These are phyloP conservation scores for Fusarium sp. DNA, from an alignment of 2,329 filamentous ascomycete species.

Conservation along the genomic window DNA sequence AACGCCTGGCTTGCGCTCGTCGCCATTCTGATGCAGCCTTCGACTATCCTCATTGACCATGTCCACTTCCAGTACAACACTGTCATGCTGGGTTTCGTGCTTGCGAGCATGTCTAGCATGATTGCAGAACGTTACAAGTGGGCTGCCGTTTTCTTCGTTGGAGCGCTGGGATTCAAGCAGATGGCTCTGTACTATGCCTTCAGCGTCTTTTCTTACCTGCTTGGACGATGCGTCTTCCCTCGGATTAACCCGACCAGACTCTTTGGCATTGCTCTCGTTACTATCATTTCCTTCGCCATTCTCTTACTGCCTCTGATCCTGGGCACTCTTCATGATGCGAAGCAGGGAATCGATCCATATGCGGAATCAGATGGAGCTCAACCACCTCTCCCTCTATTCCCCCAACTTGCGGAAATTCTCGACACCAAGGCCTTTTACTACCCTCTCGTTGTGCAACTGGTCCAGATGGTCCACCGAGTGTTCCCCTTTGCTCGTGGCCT, in stretches of 20 bases:
- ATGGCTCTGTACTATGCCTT: conserved; percentile 99
- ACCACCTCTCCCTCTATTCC: conserved; percentile 72
- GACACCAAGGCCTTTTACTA: conserved; percentile 78
- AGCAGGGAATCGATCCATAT: conserved; percentile 69
- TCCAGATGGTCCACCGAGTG: conserved; percentile 89
- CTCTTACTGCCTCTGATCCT: conserved; percentile 81
- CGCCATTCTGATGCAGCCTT: conserved; percentile 92
- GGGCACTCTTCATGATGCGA: conserved; percentile 76
- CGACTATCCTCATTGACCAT: conserved; percentile 91
- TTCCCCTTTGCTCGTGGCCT: conserved; percentile 96
- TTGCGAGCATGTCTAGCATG: conserved; percentile 90
- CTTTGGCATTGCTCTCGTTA: conserved; percentile 79
- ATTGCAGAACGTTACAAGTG: conserved; percentile 86
- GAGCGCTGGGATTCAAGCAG: conserved; percentile 96
- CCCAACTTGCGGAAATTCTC: conserved; percentile 67
- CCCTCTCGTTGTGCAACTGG: conserved; percentile 79
- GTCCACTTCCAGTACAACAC: conserved; percentile 99
- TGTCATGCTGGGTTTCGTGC: conserved; percentile 93
- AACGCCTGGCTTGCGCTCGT: conserved; percentile 86
- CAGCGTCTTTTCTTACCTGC: conserved; percentile 88
- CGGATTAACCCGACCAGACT: conserved; percentile 75
- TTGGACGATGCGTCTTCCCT: conserved; percentile 87
- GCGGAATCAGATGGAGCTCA: conserved; percentile 69
- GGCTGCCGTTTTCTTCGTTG: conserved; percentile 94
- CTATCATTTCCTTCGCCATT: conserved; percentile 77